These are phyloP conservation scores for Eucalyptus curtisii DNA, from an alignment of 345 rosid genomes.

Conservation along the genomic window DNA sequence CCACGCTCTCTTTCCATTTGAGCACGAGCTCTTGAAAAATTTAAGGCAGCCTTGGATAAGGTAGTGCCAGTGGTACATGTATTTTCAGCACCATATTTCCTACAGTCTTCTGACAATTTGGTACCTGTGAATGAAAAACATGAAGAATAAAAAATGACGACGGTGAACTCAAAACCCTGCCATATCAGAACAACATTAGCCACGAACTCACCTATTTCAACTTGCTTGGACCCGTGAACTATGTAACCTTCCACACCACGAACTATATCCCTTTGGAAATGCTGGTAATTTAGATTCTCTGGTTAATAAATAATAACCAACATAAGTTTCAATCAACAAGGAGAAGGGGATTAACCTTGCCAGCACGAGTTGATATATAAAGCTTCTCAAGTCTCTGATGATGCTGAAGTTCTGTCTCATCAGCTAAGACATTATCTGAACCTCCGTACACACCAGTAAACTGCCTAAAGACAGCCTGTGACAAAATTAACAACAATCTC, in stretches of 20 bases:
- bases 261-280: slow-evolving; percentile 88
- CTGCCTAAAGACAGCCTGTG: slow-evolving; percentile 82
- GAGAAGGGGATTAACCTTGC: slow-evolving; percentile 42
- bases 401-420: slow-evolving; percentile 63
- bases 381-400: slow-evolving; percentile 94
- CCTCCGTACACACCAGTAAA: slow-evolving; percentile 83
- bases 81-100: slow-evolving; percentile 83
- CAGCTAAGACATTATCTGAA: slow-evolving; percentile 58
- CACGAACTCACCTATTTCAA: slow-evolving; percentile 58
- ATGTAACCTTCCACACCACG: slow-evolving; percentile 93
- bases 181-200: neutral
- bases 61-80: slow-evolving; percentile 89
- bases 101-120: slow-evolving; percentile 85
- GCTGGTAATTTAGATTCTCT: slow-evolving; percentile 33
- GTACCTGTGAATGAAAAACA: slow-evolving; percentile 38
- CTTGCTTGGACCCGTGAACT: slow-evolving; percentile 79
- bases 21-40: slow-evolving; percentile 64
- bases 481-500: neutral
- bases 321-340: neutral
- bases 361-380: slow-evolving; percentile 84
- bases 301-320: neutral
- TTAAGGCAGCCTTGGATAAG: slow-evolving; percentile 68
- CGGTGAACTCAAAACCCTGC: neutral
- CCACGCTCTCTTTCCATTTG: slow-evolving; percentile 95
- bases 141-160: neutral